Percentiles rank a stretch among this genome's conserved stretches.
Evolutionary conservation across 139 green algal species (phyloP).

Genomic region (Nannochloris sp.): DNA sequence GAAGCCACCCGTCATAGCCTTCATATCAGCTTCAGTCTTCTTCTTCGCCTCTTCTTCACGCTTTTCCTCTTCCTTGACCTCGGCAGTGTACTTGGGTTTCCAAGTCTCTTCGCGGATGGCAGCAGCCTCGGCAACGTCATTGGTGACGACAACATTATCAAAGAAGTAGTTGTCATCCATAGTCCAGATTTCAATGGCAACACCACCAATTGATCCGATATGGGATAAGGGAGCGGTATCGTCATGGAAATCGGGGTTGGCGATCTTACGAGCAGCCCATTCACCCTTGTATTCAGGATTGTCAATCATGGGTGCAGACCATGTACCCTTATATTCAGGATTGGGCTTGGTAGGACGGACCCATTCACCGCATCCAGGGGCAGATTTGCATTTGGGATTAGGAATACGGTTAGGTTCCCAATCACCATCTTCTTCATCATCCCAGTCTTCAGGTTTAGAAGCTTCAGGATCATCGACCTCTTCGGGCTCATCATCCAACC

Average conservation of each 20-base stretch:
- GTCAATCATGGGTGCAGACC: conserved; percentile 67
- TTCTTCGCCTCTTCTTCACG: conserved; percentile 29
- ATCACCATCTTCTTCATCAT: conserved; percentile 88
- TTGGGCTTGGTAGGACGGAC: conserved; percentile 74
- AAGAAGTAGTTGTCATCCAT: conserved; percentile 71
- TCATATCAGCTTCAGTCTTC: conserved; percentile 5
- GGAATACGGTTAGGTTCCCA: conserved; percentile 74
- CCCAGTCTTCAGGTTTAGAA: conserved; percentile 85
- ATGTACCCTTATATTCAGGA: conserved; percentile 87
- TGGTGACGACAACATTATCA: conserved; percentile 72
- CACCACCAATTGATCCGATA: conserved; percentile 54
- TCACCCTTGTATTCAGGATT: conserved; percentile 90
- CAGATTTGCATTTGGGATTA: conserved; percentile 75
- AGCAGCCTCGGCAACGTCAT: conserved; percentile 38
- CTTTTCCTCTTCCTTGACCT: conserved; percentile 29
- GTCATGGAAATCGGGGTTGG: conserved; percentile 66
- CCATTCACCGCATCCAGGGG: conserved; percentile 82
- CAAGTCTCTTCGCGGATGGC: conserved; percentile 47
- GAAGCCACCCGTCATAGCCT: background rate
- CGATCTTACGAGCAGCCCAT: conserved; percentile 60
- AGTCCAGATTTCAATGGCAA: conserved; percentile 86
- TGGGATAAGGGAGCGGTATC: conserved; percentile 49
- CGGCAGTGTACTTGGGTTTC: conserved; percentile 39
- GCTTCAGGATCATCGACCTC: conserved; percentile 70
- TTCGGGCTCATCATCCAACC: conserved; percentile 82